phyloP scores from a whole-genome alignment of 1,284 basidiomycete genomes.

The Pisolithus thermaeus region DNA sequence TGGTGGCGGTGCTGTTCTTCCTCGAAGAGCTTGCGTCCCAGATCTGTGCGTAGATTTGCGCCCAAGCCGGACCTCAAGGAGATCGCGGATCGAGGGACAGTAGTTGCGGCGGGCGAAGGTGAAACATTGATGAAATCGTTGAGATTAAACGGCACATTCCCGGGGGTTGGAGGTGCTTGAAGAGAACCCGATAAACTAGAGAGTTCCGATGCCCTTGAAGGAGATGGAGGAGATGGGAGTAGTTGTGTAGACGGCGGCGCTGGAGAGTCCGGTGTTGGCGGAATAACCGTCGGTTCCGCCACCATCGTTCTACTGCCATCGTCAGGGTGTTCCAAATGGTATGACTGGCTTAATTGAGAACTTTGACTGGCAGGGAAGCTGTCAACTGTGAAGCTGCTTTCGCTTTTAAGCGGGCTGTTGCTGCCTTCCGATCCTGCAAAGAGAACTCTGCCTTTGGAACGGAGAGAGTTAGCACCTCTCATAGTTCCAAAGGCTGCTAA shows the following conservation, averaged over 20 bases:
- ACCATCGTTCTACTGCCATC: conserved; percentile 15
- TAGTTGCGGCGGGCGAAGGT: conserved; percentile 47
- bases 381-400: conserved; percentile 21
- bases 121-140: conserved; percentile 70
- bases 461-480: conserved; percentile 41
- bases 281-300: conserved; percentile 30
- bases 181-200: conserved; percentile 9
- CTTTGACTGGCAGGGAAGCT: conserved; percentile 22
- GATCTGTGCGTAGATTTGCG: conserved; percentile 45
- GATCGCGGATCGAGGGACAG: conserved; percentile 25
- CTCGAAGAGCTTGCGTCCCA: conserved; percentile 66
- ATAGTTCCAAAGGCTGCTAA: conserved; percentile 49
- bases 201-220: conserved; percentile 17
- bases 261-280: conserved; percentile 33
- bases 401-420: conserved; percentile 22
- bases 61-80: conserved; percentile 39
- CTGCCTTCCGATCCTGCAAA: conserved; percentile 40
- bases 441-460: conserved; percentile 60
- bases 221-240: conserved; percentile 28
- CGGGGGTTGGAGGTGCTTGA: conserved; percentile 36
- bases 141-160: conserved; percentile 49
- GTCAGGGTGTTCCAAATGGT: conserved; percentile 6
- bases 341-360: conserved; percentile 17
- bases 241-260: conserved; percentile 22
- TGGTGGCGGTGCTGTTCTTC: conserved; percentile 48